phyloP scores from a whole-genome alignment of 768 basidiomycete genomes.

The Lepiota brunneoincarnata region DNA sequence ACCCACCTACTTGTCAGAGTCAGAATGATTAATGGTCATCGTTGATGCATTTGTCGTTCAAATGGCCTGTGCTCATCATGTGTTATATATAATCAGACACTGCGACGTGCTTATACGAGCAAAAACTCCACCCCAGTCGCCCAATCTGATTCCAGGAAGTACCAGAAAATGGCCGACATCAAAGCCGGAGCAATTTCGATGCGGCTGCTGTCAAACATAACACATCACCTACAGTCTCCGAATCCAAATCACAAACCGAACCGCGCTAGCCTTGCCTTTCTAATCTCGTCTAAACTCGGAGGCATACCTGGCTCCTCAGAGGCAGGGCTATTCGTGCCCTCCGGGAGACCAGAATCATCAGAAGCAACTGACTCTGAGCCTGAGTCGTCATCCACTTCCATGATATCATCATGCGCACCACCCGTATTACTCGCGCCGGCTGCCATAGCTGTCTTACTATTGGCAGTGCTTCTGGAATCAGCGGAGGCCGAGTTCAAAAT shows the following conservation, averaged over 20 bases:
- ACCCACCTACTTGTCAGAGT: no score
- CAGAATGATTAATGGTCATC: no score
- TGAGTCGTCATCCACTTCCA: conserved; percentile 32
- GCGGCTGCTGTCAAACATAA: background rate
- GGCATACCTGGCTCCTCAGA: conserved; percentile 28
- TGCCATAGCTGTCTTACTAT: background rate
- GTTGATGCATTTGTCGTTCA: no score
- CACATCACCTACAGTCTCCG: background rate
- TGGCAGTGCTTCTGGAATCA: background rate
- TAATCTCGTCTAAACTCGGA: conserved; percentile 63
- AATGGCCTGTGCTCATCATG: no score
- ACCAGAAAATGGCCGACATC: no score
- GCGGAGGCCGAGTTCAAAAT: background rate
- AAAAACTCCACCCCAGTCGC: no score
- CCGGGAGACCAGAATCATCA: conserved; percentile 13
- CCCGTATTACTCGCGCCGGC: background rate
- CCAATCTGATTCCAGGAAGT: no score
- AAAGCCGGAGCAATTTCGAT: no score
- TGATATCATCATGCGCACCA: background rate
- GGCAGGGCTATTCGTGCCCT: conserved; percentile 14
- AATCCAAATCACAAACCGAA: conserved; percentile 47
- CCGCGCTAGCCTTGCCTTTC: conserved; percentile 57
- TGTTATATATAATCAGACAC: no score
- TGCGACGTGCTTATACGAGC: no score
- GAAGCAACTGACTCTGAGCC: conserved; percentile 37